Evolutionary conservation across 495 filamentous ascomycete genomes (phyloP), one percentile per base, ranked within the genome.

Genomic region (Penicillium simplicissimum): DNA sequence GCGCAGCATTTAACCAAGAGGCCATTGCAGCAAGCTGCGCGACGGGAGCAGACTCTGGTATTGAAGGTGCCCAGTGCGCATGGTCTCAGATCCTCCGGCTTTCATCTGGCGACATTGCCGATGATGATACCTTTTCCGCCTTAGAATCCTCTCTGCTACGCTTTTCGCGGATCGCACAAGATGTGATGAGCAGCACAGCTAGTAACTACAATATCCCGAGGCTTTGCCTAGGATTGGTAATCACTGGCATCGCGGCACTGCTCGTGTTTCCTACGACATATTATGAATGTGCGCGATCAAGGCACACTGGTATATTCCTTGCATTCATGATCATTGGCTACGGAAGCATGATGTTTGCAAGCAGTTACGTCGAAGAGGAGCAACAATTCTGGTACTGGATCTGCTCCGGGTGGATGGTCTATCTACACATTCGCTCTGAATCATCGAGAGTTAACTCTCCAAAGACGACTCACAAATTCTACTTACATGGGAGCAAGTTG

Each of bases 331-430:
- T 84, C 1, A 9, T 88, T 1, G 69, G 84, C 0, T 96, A 97
- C 71, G 85, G 87, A 10, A 71, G 82, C 34, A 93, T 96, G 88
- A 98, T 97, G 92, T 98, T 98, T 75, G 93, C 93, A 33, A 96
- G 90, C 72, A 97, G 93, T 71, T 98, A 92, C 69, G 91, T 99
- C 25, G 95, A 99, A 70, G 95, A 99, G 74, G 95, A 99, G 70
- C 95, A 98, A 25, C 89, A 97, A 62, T 97, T 96, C 73, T 99
- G 95, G 95, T 97, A 98, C 73, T 96, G 93, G 93, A 71, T 84
- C 17, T 85, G 89, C 13, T 87, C 90, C 0, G 88, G 83, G 3
- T 99, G 93, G 93, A 76, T 90, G 43, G 75, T 83, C 47, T 83
- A 85, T 61, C 76, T 96, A 2, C 81, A 82, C 57, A 65, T 88